Percentiles rank a stretch among this genome's conserved stretches.
Evolutionary conservation across 768 basidiomycete genomes (phyloP).

Genomic region (Pluteus cervinus): DNA sequence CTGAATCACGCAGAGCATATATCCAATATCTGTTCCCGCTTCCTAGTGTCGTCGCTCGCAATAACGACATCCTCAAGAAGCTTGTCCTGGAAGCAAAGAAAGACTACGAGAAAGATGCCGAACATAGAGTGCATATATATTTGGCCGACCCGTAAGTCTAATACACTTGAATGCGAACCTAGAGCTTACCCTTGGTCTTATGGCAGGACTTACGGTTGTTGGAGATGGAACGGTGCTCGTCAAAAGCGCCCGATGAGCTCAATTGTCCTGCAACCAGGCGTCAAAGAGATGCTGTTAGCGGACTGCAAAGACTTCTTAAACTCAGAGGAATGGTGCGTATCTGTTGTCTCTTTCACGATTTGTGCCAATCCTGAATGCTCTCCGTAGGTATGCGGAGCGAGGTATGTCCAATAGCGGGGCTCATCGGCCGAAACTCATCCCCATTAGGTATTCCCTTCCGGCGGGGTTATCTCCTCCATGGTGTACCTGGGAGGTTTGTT

Average conservation of each 20-base stretch:
- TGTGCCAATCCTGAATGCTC: slow-evolving; percentile 13
- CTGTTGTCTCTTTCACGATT: slow-evolving; percentile 6
- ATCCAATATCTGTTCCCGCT: slow-evolving; percentile 8
- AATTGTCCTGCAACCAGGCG: slow-evolving; percentile 85
- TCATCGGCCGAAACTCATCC: slow-evolving; percentile 11
- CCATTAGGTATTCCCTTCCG: slow-evolving; percentile 77
- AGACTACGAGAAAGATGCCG: slow-evolving; percentile 87
- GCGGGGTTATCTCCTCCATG: slow-evolving; percentile 78
- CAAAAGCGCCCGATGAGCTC: slow-evolving; percentile 90
- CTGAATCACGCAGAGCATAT: background rate
- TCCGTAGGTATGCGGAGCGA: slow-evolving; percentile 79
- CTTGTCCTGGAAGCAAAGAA: slow-evolving; percentile 83
- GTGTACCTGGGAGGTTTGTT: slow-evolving; percentile 75
- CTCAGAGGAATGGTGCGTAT: slow-evolving; percentile 77
- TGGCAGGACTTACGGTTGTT: slow-evolving; percentile 61
- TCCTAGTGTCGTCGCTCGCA: slow-evolving; percentile 77
- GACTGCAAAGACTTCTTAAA: slow-evolving; percentile 83
- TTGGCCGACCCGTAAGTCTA: slow-evolving; percentile 77
- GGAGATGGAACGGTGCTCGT: slow-evolving; percentile 86
- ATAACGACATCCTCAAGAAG: slow-evolving; percentile 82
- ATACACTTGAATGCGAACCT: slow-evolving; percentile 7
- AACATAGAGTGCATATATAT: slow-evolving; percentile 86
- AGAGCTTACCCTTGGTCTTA: slow-evolving; percentile 8
- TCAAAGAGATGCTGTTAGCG: slow-evolving; percentile 84
- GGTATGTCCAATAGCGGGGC: slow-evolving; percentile 41